A percentile compares a stretch with the other conserved stretches of the same genome.
Evolutionary conservation across 306 rosid species (phyloP).

Genomic region (Clitoria ternatea): DNA sequence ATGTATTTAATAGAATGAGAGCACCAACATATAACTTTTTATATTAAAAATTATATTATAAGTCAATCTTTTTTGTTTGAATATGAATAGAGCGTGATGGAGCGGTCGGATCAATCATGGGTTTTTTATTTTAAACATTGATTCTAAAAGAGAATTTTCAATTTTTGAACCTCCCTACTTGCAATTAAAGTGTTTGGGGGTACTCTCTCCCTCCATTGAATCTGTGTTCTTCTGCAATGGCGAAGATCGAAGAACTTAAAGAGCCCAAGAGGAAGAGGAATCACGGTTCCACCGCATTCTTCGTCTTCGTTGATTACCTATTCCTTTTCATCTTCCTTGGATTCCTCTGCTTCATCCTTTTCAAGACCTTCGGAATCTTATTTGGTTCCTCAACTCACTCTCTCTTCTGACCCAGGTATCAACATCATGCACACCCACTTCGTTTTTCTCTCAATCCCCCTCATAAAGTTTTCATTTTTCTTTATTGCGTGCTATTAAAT

Average conservation of each 20-base stretch:
- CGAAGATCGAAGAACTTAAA: slow-evolving; percentile 47
- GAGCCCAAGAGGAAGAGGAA: slow-evolving; percentile 37
- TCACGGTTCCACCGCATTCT: slow-evolving; percentile 58
- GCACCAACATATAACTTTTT: too few species aligned
- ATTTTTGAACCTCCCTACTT: too few species aligned
- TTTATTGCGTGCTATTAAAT: not conserved
- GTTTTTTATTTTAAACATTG: too few species aligned
- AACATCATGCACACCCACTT: not conserved
- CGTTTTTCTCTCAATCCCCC: not conserved
- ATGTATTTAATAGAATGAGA: too few species aligned
- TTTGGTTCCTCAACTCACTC: not conserved
- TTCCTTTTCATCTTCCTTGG: slow-evolving; percentile 58
- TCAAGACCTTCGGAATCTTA: slow-evolving; percentile 47
- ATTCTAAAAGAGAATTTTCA: too few species aligned
- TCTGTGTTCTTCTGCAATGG: slow-evolving; percentile 52
- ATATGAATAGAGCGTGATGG: too few species aligned
- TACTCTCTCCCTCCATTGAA: too few species aligned
- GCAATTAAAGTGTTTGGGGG: too few species aligned
- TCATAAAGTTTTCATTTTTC: not conserved
- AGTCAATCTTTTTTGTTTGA: too few species aligned
- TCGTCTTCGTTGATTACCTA: slow-evolving; percentile 70
- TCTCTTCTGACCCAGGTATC: slow-evolving; percentile 10
- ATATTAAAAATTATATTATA: too few species aligned
- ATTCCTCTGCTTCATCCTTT: slow-evolving; percentile 59
- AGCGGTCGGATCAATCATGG: too few species aligned